Conservation (phyloP, 2,329 filamentous ascomycete genomes). For the Botrytis sinoallii region DNA sequence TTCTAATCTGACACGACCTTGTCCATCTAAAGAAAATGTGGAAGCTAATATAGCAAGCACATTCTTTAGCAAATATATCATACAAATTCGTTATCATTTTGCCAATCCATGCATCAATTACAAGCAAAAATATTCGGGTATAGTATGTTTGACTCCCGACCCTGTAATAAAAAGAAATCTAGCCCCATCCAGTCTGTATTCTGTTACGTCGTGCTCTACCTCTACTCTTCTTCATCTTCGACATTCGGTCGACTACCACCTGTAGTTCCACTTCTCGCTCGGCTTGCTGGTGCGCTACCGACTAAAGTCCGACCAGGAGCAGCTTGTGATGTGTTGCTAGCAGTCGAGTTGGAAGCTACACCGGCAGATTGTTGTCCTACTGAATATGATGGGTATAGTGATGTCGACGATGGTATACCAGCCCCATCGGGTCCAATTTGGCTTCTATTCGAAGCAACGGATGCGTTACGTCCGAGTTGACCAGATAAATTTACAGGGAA, state of each 20-base stretch:
- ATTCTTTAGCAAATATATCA: background rate
- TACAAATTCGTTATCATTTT: constrained; percentile 14
- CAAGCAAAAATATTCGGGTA: constrained; percentile 1
- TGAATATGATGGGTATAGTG: background rate
- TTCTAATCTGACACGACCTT: background rate
- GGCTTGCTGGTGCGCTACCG: background rate
- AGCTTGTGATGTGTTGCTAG: constrained; percentile 3
- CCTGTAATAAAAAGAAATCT: background rate
- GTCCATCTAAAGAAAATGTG: background rate
- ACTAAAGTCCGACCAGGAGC: constrained; percentile 7
- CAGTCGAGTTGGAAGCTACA: background rate
- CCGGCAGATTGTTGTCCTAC: background rate
- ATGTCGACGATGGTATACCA: background rate
- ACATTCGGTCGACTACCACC: background rate
- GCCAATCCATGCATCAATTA: constrained; percentile 1
- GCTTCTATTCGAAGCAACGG: constrained; percentile 10
- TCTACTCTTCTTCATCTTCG: background rate
- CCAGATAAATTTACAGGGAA: constrained; percentile 9
- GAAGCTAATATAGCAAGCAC: background rate
- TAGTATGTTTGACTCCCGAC: constrained; percentile 11
- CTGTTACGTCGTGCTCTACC: background rate
- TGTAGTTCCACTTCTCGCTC: constrained; percentile 1
- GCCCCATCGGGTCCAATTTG: background rate
- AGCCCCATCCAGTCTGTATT: background rate
- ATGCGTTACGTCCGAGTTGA: constrained; percentile 10